phyloP scores from a whole-genome alignment of 2,329 filamentous ascomycete genomes.

The Stachybotrys chartarum region DNA sequence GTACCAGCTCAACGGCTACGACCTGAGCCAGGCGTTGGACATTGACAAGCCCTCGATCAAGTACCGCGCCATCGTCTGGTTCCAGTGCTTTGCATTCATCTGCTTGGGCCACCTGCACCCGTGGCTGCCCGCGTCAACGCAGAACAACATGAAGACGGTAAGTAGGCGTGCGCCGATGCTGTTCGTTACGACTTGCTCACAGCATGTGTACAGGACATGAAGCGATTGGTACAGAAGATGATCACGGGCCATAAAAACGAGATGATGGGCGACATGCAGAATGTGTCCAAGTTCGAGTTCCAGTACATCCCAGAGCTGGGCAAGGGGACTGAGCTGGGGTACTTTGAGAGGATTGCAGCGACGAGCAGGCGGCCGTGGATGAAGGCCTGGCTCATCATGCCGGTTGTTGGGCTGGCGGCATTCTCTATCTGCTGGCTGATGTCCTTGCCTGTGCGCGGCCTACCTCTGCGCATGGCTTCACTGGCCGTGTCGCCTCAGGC shows the following conservation, averaged over 20 bases:
- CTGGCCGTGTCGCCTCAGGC: background rate
- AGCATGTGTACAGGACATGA: background rate
- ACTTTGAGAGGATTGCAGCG: background rate
- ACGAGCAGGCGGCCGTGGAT: background rate
- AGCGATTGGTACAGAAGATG: constrained; percentile 14
- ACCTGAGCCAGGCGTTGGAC: constrained; percentile 52
- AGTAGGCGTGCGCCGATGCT: background rate
- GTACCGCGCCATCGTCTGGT: constrained; percentile 52
- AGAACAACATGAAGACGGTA: background rate
- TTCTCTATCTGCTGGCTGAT: background rate
- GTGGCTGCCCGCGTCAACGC: constrained; percentile 18
- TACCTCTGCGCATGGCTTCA: background rate
- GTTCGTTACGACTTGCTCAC: background rate
- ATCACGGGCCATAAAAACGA: constrained; percentile 49
- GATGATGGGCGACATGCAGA: background rate
- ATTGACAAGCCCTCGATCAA: constrained; percentile 49
- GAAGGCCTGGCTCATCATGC: background rate
- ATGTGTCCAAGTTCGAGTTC: constrained; percentile 51
- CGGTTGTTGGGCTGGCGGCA: background rate
- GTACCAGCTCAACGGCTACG: constrained; percentile 62
- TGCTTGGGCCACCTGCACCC: constrained; percentile 39
- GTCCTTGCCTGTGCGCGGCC: background rate
- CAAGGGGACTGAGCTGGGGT: constrained; percentile 25
- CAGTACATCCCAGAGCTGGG: constrained; percentile 54
- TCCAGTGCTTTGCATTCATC: constrained; percentile 62